Conservation (phyloP, 805 yeast species). For the Yarrowia divulgata region DNA sequence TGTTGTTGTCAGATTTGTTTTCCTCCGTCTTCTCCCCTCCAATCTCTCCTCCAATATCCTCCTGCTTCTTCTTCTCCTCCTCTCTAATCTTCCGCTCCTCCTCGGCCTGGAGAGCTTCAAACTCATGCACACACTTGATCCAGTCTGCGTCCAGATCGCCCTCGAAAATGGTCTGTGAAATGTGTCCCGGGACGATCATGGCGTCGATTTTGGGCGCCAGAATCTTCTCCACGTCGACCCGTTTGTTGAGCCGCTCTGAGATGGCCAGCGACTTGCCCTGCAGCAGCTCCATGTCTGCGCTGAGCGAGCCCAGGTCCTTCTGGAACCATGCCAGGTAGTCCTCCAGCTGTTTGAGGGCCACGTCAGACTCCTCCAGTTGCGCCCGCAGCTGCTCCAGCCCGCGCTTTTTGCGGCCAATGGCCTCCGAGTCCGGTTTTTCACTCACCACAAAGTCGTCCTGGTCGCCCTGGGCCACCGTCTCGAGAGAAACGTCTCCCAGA, state of each 20-base stretch:
- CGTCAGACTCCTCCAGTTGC: slow-evolving; percentile 41
- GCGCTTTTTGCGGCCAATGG: slow-evolving; percentile 25
- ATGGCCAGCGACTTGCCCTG: slow-evolving; percentile 61
- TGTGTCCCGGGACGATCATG: slow-evolving; percentile 74
- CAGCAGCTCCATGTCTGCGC: slow-evolving; percentile 67
- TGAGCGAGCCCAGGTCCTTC: slow-evolving; percentile 60
- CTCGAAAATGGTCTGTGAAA: slow-evolving; percentile 63
- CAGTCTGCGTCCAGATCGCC: slow-evolving; percentile 67
- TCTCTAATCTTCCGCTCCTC: neutral
- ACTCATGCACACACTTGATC: slow-evolving; percentile 52
- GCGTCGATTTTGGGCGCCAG: slow-evolving; percentile 81
- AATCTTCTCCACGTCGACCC: slow-evolving; percentile 58
- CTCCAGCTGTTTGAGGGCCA: slow-evolving; percentile 58
- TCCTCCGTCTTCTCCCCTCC: neutral
- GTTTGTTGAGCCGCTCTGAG: slow-evolving; percentile 56
- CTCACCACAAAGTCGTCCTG: slow-evolving; percentile 13
- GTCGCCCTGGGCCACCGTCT: slow-evolving; percentile 18
- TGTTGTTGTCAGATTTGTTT: neutral
- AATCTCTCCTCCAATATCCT: neutral
- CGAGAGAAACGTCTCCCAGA: slow-evolving; percentile 4
- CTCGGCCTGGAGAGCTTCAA: slow-evolving; percentile 34
- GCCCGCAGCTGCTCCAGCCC: slow-evolving; percentile 42
- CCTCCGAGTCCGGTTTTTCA: slow-evolving; percentile 20
- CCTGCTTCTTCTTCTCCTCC: neutral
- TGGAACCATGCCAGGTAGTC: slow-evolving; percentile 64